phyloP scores from a whole-genome alignment of 805 yeast species.

The Wickerhamomyces subpelliculosus region DNA sequence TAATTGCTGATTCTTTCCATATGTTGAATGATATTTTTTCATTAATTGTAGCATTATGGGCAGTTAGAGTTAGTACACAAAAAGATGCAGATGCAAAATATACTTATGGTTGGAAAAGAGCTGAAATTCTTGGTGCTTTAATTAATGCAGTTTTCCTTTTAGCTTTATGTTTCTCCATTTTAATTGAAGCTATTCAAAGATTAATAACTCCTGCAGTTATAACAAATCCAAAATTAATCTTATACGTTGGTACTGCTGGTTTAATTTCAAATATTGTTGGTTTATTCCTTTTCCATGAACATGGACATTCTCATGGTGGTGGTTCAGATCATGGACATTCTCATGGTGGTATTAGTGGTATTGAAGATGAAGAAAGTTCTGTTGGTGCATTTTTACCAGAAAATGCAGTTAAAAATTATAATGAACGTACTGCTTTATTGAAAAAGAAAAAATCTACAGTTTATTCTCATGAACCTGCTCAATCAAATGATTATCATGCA shows the following conservation, averaged over 20 bases:
- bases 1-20: slow-evolving; percentile 95
- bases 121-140: slow-evolving; percentile 92
- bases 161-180: slow-evolving; percentile 87
- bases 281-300: slow-evolving; percentile 81
- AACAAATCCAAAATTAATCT: slow-evolving; percentile 73
- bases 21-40: slow-evolving; percentile 95
- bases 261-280: slow-evolving; percentile 79
- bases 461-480: slow-evolving; percentile 12
- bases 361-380: slow-evolving; percentile 17
- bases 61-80: slow-evolving; percentile 81
- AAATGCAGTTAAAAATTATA: slow-evolving; percentile 33
- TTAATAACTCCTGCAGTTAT: slow-evolving; percentile 74
- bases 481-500: slow-evolving; percentile 15
- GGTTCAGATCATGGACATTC: slow-evolving; percentile 31
- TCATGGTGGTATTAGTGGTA: slow-evolving; percentile 22
- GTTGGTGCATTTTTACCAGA: slow-evolving; percentile 37
- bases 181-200: slow-evolving; percentile 89
- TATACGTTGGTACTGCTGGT: slow-evolving; percentile 80
- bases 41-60: slow-evolving; percentile 88
- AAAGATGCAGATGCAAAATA: slow-evolving; percentile 79
- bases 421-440: slow-evolving; percentile 13
- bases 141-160: slow-evolving; percentile 88
- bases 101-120: slow-evolving; percentile 98
- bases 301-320: slow-evolving; percentile 50
- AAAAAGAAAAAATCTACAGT: slow-evolving; percentile 2